These are phyloP conservation scores for Syncephalastrum racemosum DNA, from an alignment of 371 early-diverging fungal species.

Conservation along the genomic window DNA sequence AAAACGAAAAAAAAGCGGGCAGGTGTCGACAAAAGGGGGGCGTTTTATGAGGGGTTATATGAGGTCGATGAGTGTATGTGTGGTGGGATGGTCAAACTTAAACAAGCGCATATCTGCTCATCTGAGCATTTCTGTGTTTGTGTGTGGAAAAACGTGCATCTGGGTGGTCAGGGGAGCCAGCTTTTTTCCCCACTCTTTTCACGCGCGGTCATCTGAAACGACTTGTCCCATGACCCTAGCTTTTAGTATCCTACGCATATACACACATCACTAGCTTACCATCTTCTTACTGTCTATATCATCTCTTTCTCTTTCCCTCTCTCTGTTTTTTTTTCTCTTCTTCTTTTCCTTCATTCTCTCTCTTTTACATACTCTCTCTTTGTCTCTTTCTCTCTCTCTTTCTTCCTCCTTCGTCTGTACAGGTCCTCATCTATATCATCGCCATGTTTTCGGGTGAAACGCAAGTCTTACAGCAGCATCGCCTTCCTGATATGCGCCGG, in stretches of 20 bases:
- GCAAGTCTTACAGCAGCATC: not conserved
- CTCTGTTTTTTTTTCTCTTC: not conserved
- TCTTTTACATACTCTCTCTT: not conserved
- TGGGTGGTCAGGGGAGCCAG: conserved; percentile 8
- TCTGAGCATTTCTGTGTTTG: conserved; percentile 2
- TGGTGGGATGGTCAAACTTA: too few species aligned
- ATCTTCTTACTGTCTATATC: too few species aligned
- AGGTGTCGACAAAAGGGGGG: too few species aligned
- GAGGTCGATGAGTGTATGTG: too few species aligned
- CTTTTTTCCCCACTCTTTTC: not conserved
- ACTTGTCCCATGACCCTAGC: conserved; percentile 7
- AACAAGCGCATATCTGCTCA: too few species aligned
- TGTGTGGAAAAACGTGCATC: conserved; percentile 6
- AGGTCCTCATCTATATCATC: not conserved
- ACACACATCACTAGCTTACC: not conserved
- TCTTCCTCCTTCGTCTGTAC: not conserved
- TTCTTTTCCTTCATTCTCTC: not conserved
- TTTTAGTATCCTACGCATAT: conserved; percentile 1
- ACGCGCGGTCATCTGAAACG: conserved; percentile 16
- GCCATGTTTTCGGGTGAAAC: not conserved
- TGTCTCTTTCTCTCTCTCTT: not conserved
- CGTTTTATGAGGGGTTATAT: too few species aligned
- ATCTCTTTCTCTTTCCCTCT: not conserved
- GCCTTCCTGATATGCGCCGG: too few species aligned
- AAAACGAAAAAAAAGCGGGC: too few species aligned